Percentiles rank a stretch among this genome's conserved stretches.
These are phyloP conservation scores for Ettlia oleoabundans DNA, from an alignment of 139 green algal species.

Conservation along the genomic window DNA sequence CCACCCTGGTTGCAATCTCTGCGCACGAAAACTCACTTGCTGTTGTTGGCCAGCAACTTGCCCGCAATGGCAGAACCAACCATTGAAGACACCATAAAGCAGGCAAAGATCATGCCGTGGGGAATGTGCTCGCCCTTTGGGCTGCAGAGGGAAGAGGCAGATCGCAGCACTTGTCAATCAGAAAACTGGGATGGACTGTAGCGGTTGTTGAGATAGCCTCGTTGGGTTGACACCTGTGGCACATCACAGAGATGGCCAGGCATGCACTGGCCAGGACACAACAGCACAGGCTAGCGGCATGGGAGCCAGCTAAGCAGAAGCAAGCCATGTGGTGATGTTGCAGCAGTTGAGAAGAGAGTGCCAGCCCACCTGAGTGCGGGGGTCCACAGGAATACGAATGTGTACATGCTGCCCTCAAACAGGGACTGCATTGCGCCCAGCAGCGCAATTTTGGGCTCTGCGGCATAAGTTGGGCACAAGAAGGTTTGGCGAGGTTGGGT, in stretches of 20 bases:
- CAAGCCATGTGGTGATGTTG: too few relatives aligned
- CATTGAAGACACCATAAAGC: conserved; percentile 97
- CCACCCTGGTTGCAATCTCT: too few relatives aligned
- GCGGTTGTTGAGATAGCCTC: too few relatives aligned
- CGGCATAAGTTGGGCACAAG: background rate
- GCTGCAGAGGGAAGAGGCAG: conserved; percentile 4
- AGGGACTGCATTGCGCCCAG: conserved; percentile 80
- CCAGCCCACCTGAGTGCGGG: conserved; percentile 75
- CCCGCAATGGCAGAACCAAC: conserved; percentile 75
- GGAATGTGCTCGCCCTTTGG: conserved; percentile 89
- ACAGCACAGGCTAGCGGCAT: too few relatives aligned
- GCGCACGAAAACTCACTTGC: conserved; percentile 31
- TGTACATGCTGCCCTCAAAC: conserved; percentile 98
- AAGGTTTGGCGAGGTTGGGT: background rate
- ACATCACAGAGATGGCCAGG: background rate
- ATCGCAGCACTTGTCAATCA: too few relatives aligned
- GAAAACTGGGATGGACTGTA: too few relatives aligned
- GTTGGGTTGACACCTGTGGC: background rate
- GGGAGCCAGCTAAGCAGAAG: too few relatives aligned
- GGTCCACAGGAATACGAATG: conserved; percentile 99
- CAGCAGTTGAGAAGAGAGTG: too few relatives aligned
- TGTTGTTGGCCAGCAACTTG: conserved; percentile 52
- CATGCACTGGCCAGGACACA: too few relatives aligned
- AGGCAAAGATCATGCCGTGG: conserved; percentile 96
- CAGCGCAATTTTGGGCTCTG: conserved; percentile 78